Conservation (phyloP, 352 stramenopile species). For the Salisapilia sapeloensis region DNA sequence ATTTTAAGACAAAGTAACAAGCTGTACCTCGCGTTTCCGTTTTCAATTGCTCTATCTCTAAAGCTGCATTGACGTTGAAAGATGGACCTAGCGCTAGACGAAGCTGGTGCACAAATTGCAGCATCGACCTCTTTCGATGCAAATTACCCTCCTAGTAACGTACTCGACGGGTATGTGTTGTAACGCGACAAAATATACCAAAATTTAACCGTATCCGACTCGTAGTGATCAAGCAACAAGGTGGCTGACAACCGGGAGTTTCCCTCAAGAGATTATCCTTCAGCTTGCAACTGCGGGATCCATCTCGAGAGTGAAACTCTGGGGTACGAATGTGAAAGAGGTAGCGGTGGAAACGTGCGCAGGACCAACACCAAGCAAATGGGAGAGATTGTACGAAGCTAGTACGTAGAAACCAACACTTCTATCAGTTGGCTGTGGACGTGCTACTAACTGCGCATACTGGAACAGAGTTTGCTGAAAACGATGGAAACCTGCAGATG, state of each 20-base stretch:
- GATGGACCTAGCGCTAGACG: constrained; percentile 71
- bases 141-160: constrained; percentile 50
- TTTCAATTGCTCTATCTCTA: not conserved
- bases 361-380: constrained; percentile 51
- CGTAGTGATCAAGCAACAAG: constrained; percentile 53
- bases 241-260: constrained; percentile 69
- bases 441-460: too few species aligned
- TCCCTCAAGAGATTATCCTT: constrained; percentile 66
- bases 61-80: not conserved
- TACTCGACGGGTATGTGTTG: constrained; percentile 46
- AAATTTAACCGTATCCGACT: too few species aligned
- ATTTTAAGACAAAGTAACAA: too few species aligned
- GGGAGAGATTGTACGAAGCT: constrained; percentile 58
- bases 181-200: too few species aligned
- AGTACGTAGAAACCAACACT: constrained; percentile 17
- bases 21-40: too few species aligned
- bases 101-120: constrained; percentile 68
- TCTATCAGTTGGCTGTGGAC: not conserved
- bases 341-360: constrained; percentile 48
- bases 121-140: constrained; percentile 60
- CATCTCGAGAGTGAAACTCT: constrained; percentile 65
- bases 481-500: constrained; percentile 67
- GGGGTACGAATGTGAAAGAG: constrained; percentile 60
- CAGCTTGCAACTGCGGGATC: constrained; percentile 62
- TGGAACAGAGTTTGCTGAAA: constrained; percentile 45